Conservation (phyloP, 2,329 filamentous ascomycete species). For the Talaromyces rugulosus region DNA sequence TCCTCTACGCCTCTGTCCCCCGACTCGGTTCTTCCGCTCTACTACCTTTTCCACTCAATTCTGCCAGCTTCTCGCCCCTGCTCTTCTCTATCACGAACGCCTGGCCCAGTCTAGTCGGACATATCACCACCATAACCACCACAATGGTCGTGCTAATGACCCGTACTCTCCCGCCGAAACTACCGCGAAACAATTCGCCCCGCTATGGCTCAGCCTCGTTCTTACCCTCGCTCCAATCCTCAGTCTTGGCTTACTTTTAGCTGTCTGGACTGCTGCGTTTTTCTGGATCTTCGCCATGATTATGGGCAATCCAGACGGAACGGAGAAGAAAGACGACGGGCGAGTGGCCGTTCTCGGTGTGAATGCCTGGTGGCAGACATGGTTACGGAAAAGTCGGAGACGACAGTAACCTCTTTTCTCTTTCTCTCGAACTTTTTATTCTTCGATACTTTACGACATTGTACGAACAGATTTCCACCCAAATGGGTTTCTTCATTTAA, state of each 20-base stretch:
- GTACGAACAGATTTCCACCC: background rate
- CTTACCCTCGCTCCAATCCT: conserved; percentile 54
- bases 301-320: conserved; percentile 59
- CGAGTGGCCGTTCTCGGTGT: conserved; percentile 56
- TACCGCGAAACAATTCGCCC: conserved; percentile 31
- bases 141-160: conserved; percentile 23
- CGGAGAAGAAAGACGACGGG: conserved; percentile 58
- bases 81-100: conserved; percentile 46
- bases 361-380: conserved; percentile 58
- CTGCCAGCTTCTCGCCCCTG: conserved; percentile 49
- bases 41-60: conserved; percentile 48
- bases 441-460: background rate
- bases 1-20: conserved; percentile 52
- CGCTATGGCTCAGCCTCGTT: conserved; percentile 45
- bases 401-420: background rate
- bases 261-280: conserved; percentile 55
- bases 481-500: background rate
- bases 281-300: conserved; percentile 62
- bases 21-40: conserved; percentile 37
- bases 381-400: conserved; percentile 41
- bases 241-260: conserved; percentile 53
- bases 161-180: conserved; percentile 27
- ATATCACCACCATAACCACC: conserved; percentile 28
- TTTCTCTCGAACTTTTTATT: background rate
- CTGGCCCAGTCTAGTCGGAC: conserved; percentile 15